Evolutionary conservation across 257 asterid genomes (phyloP), one percentile per base, ranked within the genome.

Genomic region (Plantago ovata): DNA sequence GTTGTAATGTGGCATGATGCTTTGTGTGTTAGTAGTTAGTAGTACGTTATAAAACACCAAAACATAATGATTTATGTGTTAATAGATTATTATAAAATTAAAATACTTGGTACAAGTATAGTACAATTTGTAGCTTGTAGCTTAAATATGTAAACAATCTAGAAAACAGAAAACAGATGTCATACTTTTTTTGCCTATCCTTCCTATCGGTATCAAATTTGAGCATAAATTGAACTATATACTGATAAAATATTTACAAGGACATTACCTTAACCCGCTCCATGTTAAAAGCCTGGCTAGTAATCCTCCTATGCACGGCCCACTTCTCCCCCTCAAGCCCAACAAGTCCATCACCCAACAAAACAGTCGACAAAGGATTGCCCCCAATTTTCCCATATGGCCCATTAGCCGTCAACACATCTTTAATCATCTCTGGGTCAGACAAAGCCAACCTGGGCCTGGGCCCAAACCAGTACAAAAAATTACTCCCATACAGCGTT

Each of bases 301-400:
- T 62, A 43, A 86, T 86, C 79, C 75, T 71, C 61, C 94, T 64
- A 19, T 84, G 95, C 50, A 83, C 63, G 15, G 74, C 77, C 94
- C 95, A 86, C 48, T 72, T 76, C 14, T 72, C 60, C 38, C 90
- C 94, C 14, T 55, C 50, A 28, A 86, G 70, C 15, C 67, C 70
- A 12, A 68, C 75, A 46, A 86, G 79, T 41, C 90, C 95, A 48
- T 77, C 69, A 8, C 95, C 94, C 32, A 86, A 72, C 49, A 86
- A 61, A 24, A 56, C 22, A 66, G 61, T 75, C 0, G 89, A 38
- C 28, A 66, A 58, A n/a, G 92, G 89, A 65, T 80, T 69, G 5
- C 65, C 47, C 41, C 2, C 44, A 38, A 68, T 7, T 54, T 75
- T 79, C 38, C 66, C 60, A 36, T 64, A 70, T 15, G 39, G n/a